Evolutionary conservation across 768 basidiomycete genomes (phyloP).

Genomic region (Podaxis sp.): DNA sequence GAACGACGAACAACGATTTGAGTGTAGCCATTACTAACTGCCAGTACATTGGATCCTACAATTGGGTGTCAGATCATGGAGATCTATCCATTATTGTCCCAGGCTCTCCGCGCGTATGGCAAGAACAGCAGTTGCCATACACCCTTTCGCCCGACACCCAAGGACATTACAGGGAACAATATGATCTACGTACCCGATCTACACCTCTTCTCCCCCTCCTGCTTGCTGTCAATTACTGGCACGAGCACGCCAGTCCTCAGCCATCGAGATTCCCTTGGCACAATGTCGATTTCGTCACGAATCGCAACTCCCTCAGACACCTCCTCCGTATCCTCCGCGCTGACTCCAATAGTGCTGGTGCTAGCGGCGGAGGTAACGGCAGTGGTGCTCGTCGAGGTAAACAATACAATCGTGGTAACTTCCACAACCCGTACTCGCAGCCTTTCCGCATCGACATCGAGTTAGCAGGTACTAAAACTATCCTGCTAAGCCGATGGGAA

Average conservation of each 20-base stretch:
- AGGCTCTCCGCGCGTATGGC: slow-evolving; percentile 25
- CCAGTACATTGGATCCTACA: slow-evolving; percentile 53
- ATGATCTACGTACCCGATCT: slow-evolving; percentile 10
- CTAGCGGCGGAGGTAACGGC: slow-evolving; percentile 21
- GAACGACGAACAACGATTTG: not conserved
- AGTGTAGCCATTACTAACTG: slow-evolving; percentile 36
- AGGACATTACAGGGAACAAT: slow-evolving; percentile 12
- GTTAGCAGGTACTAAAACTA: slow-evolving; percentile 48
- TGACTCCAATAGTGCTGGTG: slow-evolving; percentile 8
- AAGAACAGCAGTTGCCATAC: slow-evolving; percentile 6
- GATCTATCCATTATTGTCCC: slow-evolving; percentile 55
- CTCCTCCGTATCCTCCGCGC: slow-evolving; percentile 48
- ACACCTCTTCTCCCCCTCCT: slow-evolving; percentile 14
- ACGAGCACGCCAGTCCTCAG: not conserved
- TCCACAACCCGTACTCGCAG: not conserved
- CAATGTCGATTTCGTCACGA: slow-evolving; percentile 45
- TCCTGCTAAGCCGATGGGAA: slow-evolving; percentile 56
- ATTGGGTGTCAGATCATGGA: slow-evolving; percentile 41
- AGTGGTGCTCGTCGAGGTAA: not conserved
- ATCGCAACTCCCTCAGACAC: slow-evolving; percentile 60
- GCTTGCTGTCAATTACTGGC: slow-evolving; percentile 15
- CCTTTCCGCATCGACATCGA: slow-evolving; percentile 64
- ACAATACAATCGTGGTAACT: not conserved
- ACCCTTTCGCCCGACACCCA: not conserved
- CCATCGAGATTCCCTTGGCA: slow-evolving; percentile 30